Evolutionary conservation across 371 early-diverging fungal genomes (phyloP).

Genomic region (Umbelopsis sp.): DNA sequence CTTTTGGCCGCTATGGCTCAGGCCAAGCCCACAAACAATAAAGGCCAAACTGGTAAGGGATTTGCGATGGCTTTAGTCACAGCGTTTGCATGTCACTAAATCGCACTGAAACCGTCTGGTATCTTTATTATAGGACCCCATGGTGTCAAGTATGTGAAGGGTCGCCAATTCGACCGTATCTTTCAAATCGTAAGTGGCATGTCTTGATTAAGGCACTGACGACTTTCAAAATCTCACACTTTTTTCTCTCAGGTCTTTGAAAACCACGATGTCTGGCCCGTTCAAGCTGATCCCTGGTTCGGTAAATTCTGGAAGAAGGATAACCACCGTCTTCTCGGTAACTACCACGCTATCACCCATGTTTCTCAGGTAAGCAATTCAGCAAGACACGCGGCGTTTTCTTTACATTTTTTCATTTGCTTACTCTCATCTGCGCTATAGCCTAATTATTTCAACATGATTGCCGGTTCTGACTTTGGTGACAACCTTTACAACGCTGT

Average conservation of each 20-base stretch:
- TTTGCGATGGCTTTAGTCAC: not conserved
- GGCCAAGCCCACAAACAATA: not conserved
- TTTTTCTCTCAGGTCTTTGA: not conserved
- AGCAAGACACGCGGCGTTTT: too few species aligned
- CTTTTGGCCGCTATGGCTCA: conserved; percentile 3
- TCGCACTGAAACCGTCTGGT: too few species aligned
- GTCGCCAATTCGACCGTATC: conserved; percentile 7
- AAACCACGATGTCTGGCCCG: conserved; percentile 6
- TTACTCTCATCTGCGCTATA: not conserved
- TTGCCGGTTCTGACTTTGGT: conserved; percentile 8
- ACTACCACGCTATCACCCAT: conserved; percentile 4
- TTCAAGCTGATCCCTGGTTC: conserved; percentile 6
- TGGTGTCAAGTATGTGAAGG: not conserved
- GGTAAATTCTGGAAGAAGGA: conserved; percentile 1
- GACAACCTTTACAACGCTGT: conserved; percentile 8
- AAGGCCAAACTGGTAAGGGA: not conserved
- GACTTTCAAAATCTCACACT: not conserved
- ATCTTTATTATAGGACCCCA: not conserved
- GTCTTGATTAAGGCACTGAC: not conserved
- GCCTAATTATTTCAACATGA: conserved; percentile 12
- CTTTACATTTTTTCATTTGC: too few species aligned
- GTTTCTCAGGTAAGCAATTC: conserved; percentile 2
- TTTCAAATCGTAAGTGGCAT: not conserved
- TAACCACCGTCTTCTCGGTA: conserved; percentile 10
- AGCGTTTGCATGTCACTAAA: not conserved